Evolutionary conservation across 2,329 filamentous ascomycete genomes (phyloP), one percentile per base, ranked within the genome.

Genomic region (Pseudogymnoascus sp.): DNA sequence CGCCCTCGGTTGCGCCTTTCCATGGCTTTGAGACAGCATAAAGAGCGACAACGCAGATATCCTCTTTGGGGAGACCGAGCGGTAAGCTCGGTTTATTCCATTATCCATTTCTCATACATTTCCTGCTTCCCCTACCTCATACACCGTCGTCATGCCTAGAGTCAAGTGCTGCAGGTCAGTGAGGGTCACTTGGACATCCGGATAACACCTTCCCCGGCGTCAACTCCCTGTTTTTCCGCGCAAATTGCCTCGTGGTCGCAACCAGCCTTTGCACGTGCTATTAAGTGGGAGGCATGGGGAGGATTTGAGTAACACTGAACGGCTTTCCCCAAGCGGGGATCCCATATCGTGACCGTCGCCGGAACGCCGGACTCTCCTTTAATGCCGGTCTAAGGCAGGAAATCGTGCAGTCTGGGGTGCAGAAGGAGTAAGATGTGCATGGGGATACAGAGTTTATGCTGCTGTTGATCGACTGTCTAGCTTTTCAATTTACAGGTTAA

Each of bases 341-440:
- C 28, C n/a, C 50, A 56, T 31, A 56, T 56, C 50, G n/a, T 56
- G 50, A 34, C 10, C 14, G 4, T 5, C 50, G 4, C 12, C 50
- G 28, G 50, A 56, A 8, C 28, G 28, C n/a, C 50, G 28, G 50
- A 31, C 50, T 56, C 50, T 12, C 25, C 3, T 34, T 56, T 4
- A 56, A 56, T 56, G 25, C 34, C n/a, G 50, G 46, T 34, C 46
- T 56, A 56, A 56, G 46, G 50, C 50, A 56, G 10, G 25, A 56
- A 12, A 28, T 18, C 50, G 50, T 56, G 50, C 50, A 56, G 28
- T 56, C 50, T 56, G 50, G 50, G 50, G 28, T 56, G 50, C 50
- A 56, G 50, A 56, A 18, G 8, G 25, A 8, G n/a, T 23, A 34
- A 11, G 25, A 10, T 18, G 50, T 56, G 50, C 50, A 56, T 56